Conservation (phyloP, 2,329 filamentous ascomycete genomes). For the Chalara sp. region DNA sequence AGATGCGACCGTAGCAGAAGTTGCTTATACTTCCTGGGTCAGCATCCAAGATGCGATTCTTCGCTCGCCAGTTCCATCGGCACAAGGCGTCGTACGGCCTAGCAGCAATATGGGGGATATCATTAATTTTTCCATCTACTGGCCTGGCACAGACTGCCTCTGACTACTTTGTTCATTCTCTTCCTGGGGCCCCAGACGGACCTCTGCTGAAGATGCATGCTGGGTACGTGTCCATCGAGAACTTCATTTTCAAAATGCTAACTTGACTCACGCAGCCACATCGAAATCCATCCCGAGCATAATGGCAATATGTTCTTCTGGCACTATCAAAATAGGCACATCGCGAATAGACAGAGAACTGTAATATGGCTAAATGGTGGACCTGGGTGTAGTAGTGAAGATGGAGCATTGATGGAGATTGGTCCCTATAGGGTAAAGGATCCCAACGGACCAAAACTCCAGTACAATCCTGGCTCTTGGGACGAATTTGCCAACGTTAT, state of each 20-base stretch:
- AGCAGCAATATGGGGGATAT: constrained; percentile 23
- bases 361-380: constrained; percentile 97
- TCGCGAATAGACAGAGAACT: constrained; percentile 82
- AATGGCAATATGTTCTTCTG: constrained; percentile 98
- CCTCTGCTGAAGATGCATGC: constrained; percentile 94
- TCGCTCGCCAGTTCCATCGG: constrained; percentile 8
- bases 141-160: constrained; percentile 54
- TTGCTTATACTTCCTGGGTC: background rate
- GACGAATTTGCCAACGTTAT: constrained; percentile 95
- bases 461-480: constrained; percentile 92
- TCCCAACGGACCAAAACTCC: constrained; percentile 46
- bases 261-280: constrained; percentile 55
- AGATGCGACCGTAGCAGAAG: background rate
- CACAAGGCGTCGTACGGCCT: constrained; percentile 5
- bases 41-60: constrained; percentile 23
- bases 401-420: constrained; percentile 83
- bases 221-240: constrained; percentile 55
- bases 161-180: constrained; percentile 81
- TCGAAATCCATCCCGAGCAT: constrained; percentile 77
- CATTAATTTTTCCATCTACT: constrained; percentile 36
- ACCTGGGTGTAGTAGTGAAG: constrained; percentile 94
- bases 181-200: constrained; percentile 77
- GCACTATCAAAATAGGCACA: constrained; percentile 94
- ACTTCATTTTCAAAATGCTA: constrained; percentile 1
- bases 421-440: constrained; percentile 85